Conservation (phyloP, 208 protist species). For the Crithidia fasciculata region DNA sequence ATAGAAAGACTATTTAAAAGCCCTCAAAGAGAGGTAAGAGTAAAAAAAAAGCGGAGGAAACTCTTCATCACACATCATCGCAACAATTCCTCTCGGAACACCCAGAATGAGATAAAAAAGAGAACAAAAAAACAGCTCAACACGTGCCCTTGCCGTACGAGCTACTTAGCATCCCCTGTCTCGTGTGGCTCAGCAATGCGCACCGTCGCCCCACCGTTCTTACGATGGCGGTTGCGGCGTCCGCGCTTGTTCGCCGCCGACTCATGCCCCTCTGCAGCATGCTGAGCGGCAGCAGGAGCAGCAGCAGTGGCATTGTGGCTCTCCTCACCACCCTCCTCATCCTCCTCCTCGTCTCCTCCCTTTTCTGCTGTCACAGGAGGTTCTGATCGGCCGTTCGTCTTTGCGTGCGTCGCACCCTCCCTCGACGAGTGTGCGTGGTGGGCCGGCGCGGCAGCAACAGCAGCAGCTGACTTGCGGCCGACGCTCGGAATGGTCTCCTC, state of each 20-base stretch:
- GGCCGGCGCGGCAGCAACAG: neutral
- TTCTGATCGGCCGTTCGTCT: neutral
- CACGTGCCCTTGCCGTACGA: neutral
- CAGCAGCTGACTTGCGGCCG: neutral
- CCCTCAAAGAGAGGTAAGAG: no score
- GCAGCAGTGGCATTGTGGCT: neutral
- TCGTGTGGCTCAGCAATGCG: neutral
- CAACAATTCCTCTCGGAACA: neutral
- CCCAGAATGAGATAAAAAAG: neutral
- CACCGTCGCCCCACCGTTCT: conserved; percentile 1
- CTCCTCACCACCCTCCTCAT: neutral
- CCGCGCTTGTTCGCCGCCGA: conserved; percentile 1
- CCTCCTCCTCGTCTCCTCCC: neutral
- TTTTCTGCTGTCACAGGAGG: neutral
- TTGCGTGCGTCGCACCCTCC: neutral
- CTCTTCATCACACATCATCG: no score
- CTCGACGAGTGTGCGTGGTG: neutral
- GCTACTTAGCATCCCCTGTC: neutral
- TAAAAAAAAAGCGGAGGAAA: neutral
- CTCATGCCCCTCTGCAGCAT: neutral
- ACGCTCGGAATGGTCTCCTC: neutral
- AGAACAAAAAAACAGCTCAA: neutral
- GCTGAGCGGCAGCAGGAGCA: neutral
- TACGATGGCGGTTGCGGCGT: conserved; percentile 10
- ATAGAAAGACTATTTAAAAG: no score